Base-by-base conservation (phyloP, 768 basidiomycete species). In the Boletus rubropictus region DNA sequence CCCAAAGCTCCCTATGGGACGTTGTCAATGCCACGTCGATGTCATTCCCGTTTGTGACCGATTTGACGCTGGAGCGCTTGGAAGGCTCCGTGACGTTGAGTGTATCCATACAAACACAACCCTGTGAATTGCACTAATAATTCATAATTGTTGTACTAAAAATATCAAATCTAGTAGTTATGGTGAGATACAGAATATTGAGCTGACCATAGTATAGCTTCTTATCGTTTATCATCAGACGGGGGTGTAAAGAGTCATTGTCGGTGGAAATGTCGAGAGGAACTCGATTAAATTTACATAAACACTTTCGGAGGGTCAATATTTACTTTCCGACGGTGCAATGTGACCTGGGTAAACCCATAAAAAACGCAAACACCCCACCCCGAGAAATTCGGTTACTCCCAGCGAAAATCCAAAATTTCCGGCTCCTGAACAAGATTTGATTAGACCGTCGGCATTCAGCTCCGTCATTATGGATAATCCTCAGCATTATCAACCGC, bases 401-500 rank as follows among this genome's bases (percentile, higher is more conserved):
- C 62, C 59, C 52, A 61, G 62, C n/a, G 54, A 54, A 62, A 64
- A 53, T 63, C 56, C 40, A 39, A 54, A 61, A 54, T 48, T 54
- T 56, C 50, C 43, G 40, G 38, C 52, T 55, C 58, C 39, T 53
- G 43, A 53, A 47, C 62, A 61, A n/a, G 48, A 62, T 59, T 57
- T 48, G 52, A 58, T 54, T 29, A 37, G 44, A 20, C 34, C 7
- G 17, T 40, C 40, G 14, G 37, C 34, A 45, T 28, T 39, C 39
- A 41, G 24, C 28, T 38, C 20, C 12, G 42, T 37, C 42, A 20
- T 42, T 49, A 74, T 77, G 75, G 74, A 86, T 68, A 85, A 85
- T 63, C 83, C 84, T 46, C 84, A 87, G 62, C 83, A 84, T 52
- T 86, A 89, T 69, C 85, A 86, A 52, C 83, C 86, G 22, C 75